Conservation (phyloP, 148 eudicot genomes). For the Diospyros lotus region DNA sequence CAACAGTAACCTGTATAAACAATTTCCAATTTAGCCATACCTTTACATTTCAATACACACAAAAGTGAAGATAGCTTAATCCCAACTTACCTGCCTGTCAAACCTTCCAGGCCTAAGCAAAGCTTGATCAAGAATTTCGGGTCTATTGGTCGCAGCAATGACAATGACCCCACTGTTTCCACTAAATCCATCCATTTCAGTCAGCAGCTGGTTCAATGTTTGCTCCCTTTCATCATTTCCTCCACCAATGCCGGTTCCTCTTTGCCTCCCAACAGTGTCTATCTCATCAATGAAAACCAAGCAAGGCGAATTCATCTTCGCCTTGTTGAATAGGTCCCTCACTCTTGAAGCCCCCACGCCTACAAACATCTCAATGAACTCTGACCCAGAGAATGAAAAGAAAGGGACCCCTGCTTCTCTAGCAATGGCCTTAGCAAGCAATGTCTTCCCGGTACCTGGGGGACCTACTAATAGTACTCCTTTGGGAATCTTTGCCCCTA, state of each 20-base stretch:
- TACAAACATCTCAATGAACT: conserved; percentile 87
- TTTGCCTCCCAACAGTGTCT: conserved; percentile 84
- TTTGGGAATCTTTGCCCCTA: conserved; percentile 78
- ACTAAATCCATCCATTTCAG: conserved; percentile 85
- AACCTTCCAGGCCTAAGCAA: conserved; percentile 75
- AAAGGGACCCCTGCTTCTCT: conserved; percentile 87
- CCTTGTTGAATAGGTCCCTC: conserved; percentile 78
- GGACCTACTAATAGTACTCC: conserved; percentile 79
- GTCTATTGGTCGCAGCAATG: conserved; percentile 80
- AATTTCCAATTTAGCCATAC: neutral
- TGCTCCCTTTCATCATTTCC: conserved; percentile 89
- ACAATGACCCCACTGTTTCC: conserved; percentile 76
- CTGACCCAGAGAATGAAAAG: conserved; percentile 75
- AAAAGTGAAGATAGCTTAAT: too few relatives aligned
- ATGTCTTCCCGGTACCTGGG: conserved; percentile 78
- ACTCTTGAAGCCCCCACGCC: conserved; percentile 91
- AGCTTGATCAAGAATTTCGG: conserved; percentile 82
- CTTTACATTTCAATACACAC: too few relatives aligned
- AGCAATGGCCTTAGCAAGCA: conserved; percentile 81
- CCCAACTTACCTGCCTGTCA: conserved; percentile 50
- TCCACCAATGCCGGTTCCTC: conserved; percentile 90
- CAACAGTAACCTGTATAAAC: conserved; percentile 50
- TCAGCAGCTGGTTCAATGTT: conserved; percentile 73
- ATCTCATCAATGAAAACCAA: conserved; percentile 84
- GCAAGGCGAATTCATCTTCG: conserved; percentile 67